Evolutionary conservation across 2,329 filamentous ascomycete genomes (phyloP).

Genomic region (Sporothrix pallida): DNA sequence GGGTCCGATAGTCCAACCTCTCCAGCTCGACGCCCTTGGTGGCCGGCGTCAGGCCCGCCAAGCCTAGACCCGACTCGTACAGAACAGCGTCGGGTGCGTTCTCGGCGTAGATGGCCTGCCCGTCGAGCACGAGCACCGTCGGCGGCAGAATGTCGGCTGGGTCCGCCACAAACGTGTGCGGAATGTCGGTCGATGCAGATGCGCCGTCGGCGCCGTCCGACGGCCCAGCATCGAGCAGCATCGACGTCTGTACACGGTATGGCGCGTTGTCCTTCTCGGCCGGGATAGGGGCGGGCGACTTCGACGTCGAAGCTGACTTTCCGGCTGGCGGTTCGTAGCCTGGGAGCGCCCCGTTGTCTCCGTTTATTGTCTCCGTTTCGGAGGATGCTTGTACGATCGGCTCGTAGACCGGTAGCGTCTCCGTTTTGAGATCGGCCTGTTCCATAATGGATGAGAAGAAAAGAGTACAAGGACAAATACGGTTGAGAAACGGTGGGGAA

Average conservation of each 20-base stretch:
- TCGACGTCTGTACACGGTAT: conserved; percentile 1
- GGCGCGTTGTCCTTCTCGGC: not conserved
- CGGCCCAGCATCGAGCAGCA: not conserved
- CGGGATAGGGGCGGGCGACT: not conserved
- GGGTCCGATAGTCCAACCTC: conserved; percentile 1
- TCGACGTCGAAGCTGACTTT: not conserved
- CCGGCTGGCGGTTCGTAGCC: not conserved
- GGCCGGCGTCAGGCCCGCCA: conserved; percentile 16
- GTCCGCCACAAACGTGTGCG: conserved; percentile 16
- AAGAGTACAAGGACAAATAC: not conserved
- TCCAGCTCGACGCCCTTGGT: not conserved
- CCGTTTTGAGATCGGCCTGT: not conserved
- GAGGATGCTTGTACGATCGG: not conserved
- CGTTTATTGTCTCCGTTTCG: not conserved
- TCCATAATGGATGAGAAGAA: not conserved
- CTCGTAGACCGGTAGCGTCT: not conserved
- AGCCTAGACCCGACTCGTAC: conserved; percentile 14
- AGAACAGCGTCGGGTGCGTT: not conserved
- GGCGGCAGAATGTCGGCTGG: conserved; percentile 17
- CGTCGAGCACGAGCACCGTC: conserved; percentile 6
- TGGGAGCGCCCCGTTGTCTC: not conserved
- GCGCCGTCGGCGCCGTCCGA: not conserved
- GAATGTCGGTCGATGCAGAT: not conserved
- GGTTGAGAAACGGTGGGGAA: not conserved
- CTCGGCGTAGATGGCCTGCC: conserved; percentile 16